Base-by-base conservation (phyloP, 768 basidiomycete species). In the Dictyophora rubrovolvata region DNA sequence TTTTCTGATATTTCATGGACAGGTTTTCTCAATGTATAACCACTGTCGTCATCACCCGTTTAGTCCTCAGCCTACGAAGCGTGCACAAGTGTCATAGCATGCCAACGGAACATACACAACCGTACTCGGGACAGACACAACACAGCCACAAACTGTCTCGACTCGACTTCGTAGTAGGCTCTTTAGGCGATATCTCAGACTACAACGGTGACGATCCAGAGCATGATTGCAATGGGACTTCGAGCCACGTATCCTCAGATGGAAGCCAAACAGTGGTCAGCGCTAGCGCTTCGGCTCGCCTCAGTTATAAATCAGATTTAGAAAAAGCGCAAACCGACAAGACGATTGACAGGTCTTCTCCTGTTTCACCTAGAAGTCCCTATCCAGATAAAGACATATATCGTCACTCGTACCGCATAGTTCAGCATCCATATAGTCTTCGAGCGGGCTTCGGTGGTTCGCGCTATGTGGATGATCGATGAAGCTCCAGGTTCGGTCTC, bases 21-120 rank as follows among this genome's bases (percentile, higher is more conserved):
- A 51, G 50, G 0, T 70, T 71, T 62, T 69, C 67, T 33, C 70
- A 70, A 53, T 61, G 68, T 21, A 64, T 71, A 10, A 70, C 69
- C 5, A 55, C 67, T 11, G 60, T 63, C 1, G 68, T 71, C 66
- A 62, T 70, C 12, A 70, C 70, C 18, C 68, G 69, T 1, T 66
- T 71, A 9, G 66, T 70, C 11, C 63, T 71, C 37, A 71, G 69
- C 56, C 68, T 70, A 21, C 70, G 70, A 42, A 42, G 42, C 42
- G n/a, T 42, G 11, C 42, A 42, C n/a, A 42, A 42, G n/a, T 12
- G 42, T 42, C n/a, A 28, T 28, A 7, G 4, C 12, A 42, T 42
- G 42, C 42, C 42, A 28, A 28, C 28, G 4, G 42, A 42, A 4
- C 4, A 42, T 4, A 42, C 42, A 14, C 42, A 12, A 42, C 42